These are phyloP conservation scores for Leccinum cinnamomeum DNA, from an alignment of 1,284 basidiomycete genomes.

Conservation along the genomic window DNA sequence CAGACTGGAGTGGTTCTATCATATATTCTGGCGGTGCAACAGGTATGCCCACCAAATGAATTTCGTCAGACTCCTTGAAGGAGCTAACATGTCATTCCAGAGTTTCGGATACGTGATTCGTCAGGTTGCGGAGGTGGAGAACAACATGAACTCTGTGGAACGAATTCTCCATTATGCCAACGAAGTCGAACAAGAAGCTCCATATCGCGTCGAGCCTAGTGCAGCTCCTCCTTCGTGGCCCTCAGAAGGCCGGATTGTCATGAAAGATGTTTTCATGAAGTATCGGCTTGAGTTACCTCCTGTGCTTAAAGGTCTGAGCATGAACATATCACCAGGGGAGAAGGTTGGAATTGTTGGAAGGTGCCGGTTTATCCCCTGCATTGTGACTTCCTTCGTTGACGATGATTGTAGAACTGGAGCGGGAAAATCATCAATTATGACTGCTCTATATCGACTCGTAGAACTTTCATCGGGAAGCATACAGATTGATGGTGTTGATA, in stretches of 20 bases:
- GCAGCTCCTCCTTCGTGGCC: constrained; percentile 70
- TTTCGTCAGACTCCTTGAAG: neutral
- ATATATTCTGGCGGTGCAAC: constrained; percentile 76
- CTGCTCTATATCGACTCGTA: constrained; percentile 57
- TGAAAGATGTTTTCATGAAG: constrained; percentile 63
- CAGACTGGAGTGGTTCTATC: constrained; percentile 76
- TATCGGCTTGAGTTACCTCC: constrained; percentile 73
- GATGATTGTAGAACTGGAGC: constrained; percentile 62
- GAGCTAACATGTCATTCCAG: constrained; percentile 28
- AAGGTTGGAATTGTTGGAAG: constrained; percentile 87
- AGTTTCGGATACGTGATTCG: constrained; percentile 83
- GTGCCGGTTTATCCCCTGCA: constrained; percentile 24
- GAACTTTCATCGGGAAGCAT: constrained; percentile 69
- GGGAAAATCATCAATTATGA: constrained; percentile 71
- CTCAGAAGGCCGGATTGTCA: constrained; percentile 54
- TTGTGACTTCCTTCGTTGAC: neutral
- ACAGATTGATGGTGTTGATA: constrained; percentile 64
- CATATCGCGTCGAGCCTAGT: constrained; percentile 55
- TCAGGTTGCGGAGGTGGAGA: constrained; percentile 84
- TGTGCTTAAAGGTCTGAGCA: constrained; percentile 66
- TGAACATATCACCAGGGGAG: constrained; percentile 73
- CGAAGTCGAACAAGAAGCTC: constrained; percentile 63
- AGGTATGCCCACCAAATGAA: constrained; percentile 34
- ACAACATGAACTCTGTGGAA: constrained; percentile 91
- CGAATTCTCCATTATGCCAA: constrained; percentile 78